Percentiles rank a stretch among this genome's conserved stretches.
These are phyloP conservation scores for Epicoccum nigrum DNA, from an alignment of 2,329 filamentous ascomycete species.

Conservation along the genomic window DNA sequence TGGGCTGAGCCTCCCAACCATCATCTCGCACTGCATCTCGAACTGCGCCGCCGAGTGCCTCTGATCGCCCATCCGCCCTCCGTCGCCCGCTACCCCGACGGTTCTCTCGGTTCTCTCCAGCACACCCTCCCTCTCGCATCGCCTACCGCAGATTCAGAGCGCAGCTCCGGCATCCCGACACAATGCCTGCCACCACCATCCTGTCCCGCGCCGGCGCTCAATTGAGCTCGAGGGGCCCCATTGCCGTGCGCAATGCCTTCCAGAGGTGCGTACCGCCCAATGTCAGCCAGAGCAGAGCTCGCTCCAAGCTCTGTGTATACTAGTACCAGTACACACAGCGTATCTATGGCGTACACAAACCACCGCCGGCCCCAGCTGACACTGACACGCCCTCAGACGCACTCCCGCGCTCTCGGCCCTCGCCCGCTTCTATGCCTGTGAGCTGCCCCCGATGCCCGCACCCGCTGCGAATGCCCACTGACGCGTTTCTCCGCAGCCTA, in stretches of 20 bases:
- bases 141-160: slow-evolving; percentile 20
- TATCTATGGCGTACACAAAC: background rate
- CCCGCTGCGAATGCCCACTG: slow-evolving; percentile 31
- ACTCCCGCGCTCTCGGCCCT: slow-evolving; percentile 64
- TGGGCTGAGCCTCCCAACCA: slow-evolving; percentile 34
- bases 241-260: slow-evolving; percentile 54
- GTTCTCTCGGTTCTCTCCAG: slow-evolving; percentile 30
- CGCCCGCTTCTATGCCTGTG: slow-evolving; percentile 71
- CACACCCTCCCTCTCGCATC: slow-evolving; percentile 15
- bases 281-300: slow-evolving; percentile 1
- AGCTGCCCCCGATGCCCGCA: slow-evolving; percentile 48
- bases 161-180: slow-evolving; percentile 46
- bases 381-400: slow-evolving; percentile 46
- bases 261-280: slow-evolving; percentile 45
- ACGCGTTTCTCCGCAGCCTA: slow-evolving; percentile 68
- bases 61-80: slow-evolving; percentile 18
- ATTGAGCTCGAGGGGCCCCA: slow-evolving; percentile 49
- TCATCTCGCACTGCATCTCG: slow-evolving; percentile 21
- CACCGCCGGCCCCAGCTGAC: slow-evolving; percentile 28
- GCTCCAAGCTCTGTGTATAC: too few species aligned
- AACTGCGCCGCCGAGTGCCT: slow-evolving; percentile 13
- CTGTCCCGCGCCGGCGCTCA: slow-evolving; percentile 54
- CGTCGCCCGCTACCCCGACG: slow-evolving; percentile 25
- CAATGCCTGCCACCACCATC: slow-evolving; percentile 61
- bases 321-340: too few species aligned